Evolutionary conservation across 2,329 filamentous ascomycete species (phyloP).

Genomic region (Apiospora phragmitis): DNA sequence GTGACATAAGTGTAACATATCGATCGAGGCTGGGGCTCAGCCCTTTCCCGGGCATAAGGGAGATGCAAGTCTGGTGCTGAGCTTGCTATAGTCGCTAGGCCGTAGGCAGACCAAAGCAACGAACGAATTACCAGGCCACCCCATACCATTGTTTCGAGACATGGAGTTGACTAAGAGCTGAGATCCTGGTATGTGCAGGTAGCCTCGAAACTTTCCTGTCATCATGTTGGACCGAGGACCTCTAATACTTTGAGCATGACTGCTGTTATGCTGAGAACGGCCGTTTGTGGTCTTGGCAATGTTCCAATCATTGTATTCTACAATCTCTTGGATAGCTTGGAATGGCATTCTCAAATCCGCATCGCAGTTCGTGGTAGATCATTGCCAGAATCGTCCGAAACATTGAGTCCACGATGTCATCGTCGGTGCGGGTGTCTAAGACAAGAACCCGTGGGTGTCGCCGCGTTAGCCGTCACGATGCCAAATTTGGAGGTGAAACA

Average conservation of each 20-base stretch:
- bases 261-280: not conserved
- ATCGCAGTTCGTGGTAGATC: not conserved
- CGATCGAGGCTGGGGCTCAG: not conserved
- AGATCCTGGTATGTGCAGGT: not conserved
- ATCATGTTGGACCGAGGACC: not conserved
- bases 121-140: not conserved
- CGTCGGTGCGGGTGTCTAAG: not conserved
- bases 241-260: not conserved
- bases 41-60: not conserved
- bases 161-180: not conserved
- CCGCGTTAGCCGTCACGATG: not conserved
- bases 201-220: not conserved
- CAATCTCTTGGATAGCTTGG: not conserved
- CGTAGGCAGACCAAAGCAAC: not conserved
- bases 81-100: not conserved
- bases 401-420: not conserved
- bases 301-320: no score
- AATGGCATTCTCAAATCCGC: not conserved
- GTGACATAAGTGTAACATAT: constrained; percentile 13
- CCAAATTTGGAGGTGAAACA: not conserved
- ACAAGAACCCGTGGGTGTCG: not conserved
- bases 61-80: not conserved
- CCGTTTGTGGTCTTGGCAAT: not conserved
- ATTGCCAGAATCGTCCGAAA: not conserved
- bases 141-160: not conserved